Base-by-base conservation (phyloP, 257 asterid species). In the Primulina tabacum region DNA sequence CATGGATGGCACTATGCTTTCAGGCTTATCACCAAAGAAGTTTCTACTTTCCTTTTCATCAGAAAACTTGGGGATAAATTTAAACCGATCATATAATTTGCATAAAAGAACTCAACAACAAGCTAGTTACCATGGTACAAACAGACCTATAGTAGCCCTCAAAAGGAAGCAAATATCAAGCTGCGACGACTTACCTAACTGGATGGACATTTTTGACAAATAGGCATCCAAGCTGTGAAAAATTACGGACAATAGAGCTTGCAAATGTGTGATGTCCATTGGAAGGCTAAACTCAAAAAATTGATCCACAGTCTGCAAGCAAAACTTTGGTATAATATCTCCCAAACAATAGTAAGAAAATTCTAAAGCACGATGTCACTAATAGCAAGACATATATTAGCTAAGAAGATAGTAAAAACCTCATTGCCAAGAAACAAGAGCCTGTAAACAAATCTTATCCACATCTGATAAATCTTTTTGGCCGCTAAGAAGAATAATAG, bases 281-380 rank as follows among this genome's bases (percentile, higher is more conserved):
- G 97, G 99, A 71, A 91, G 88, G 75, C 83, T 86, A 95, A 93
- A 83, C 78, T 76, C 87, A 69, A 91, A 94, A 65, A 94, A 92
- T 76, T 89, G 99, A 82, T 83, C 97, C 80, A 94, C 92, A 7
- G 97, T 91, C 99, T 94, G 93, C 87, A 86, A 82, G 82, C 60
- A 60, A 82, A 73, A 12, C n/a, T 62, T 62, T 32, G 69, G 76
- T 60, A 76, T 58, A 62, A 65, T 65, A 70, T 69, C 68, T 43
- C 71, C 69, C 68, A 71, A 71, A 68, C 56, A 43, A 72, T 4
- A 43, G 53, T 40, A 59, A 72, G 64, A 53, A 71, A 67, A 69
- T 24, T 33, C 33, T 60, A 55, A 40, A 62, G 7, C 16, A n/a
- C 18, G 61, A 43, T 28, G 34, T 35, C 26, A 69, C 35, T 37